Conservation (phyloP, 2,329 filamentous ascomycete species). For the Ophiobolus disseminans region DNA sequence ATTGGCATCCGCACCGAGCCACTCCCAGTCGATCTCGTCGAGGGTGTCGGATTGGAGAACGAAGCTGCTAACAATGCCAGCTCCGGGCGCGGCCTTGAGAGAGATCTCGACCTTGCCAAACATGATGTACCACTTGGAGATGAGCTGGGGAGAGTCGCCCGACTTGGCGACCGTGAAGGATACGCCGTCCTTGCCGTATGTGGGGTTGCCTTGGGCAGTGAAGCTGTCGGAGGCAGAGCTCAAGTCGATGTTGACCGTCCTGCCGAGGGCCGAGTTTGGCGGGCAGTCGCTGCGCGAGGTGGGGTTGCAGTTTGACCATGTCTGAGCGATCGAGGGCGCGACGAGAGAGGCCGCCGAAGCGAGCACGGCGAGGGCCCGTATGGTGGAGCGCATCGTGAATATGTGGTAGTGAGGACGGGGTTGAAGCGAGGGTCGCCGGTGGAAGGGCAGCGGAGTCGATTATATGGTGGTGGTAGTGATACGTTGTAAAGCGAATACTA, state of each 20-base stretch:
- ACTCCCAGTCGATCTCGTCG: slow-evolving; percentile 98
- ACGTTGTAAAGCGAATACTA: slow-evolving; percentile 11
- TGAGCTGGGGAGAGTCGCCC: slow-evolving; percentile 85
- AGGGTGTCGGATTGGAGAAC: slow-evolving; percentile 90
- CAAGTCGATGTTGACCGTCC: slow-evolving; percentile 85
- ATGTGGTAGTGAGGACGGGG: slow-evolving; percentile 12
- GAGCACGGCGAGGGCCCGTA: slow-evolving; percentile 46
- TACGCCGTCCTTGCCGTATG: slow-evolving; percentile 78
- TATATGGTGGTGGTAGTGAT: slow-evolving; percentile 7
- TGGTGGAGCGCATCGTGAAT: slow-evolving; percentile 42
- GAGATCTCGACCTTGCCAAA: slow-evolving; percentile 89
- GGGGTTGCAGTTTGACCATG: slow-evolving; percentile 64
- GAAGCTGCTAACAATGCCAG: slow-evolving; percentile 90
- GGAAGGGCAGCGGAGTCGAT: slow-evolving; percentile 6
- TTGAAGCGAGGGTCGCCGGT: slow-evolving; percentile 7
- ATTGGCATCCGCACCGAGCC: slow-evolving; percentile 77
- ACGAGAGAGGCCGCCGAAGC: slow-evolving; percentile 51
- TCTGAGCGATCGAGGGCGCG: slow-evolving; percentile 56
- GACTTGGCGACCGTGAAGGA: slow-evolving; percentile 78
- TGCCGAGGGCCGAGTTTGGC: slow-evolving; percentile 79
- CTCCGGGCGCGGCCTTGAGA: slow-evolving; percentile 85
- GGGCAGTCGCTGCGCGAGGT: slow-evolving; percentile 67
- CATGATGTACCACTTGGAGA: slow-evolving; percentile 98
- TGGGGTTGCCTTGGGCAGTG: slow-evolving; percentile 70
- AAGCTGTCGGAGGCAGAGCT: slow-evolving; percentile 79